Base-by-base conservation (phyloP, 495 filamentous ascomycete genomes). In the Penicillium herquei region DNA sequence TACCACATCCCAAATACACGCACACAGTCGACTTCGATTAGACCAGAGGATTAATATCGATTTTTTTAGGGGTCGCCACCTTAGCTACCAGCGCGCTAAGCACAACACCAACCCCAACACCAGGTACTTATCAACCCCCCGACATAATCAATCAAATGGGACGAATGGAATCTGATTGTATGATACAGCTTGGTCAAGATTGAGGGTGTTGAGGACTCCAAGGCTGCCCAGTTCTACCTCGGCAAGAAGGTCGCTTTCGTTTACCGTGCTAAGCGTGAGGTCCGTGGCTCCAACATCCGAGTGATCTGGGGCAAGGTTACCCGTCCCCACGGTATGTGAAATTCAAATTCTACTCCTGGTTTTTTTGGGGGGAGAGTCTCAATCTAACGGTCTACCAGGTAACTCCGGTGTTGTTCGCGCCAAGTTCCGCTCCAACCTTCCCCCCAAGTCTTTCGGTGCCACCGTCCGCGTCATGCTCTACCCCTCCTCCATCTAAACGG, bases 221-320 rank as follows among this genome's bases (percentile, higher is more conserved):
- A 86, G 63, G 90, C 87, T 69, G 94, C 94, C 72, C 86, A 82
- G 75, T 93, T 92, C 83, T 92, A 92, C 80, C 80, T 89, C 50
- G 93, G 94, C 81, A 97, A 98, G 86, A 91, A 88, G 78, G 84
- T 96, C 71, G 93, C 93, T 66, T 98, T 91, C 75, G 92, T 98
- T 75, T 98, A 98, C 82, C 89, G 92, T 63, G 94, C 87, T 57
- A 85, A 89, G 80, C 87, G 84, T 78, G 91, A 96, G 81, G 81
- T 92, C 65, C 90, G 91, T 66, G 94, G 94, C 71, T 91, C 91
- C 73, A 96, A 98, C 85, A 92, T 98, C 76, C 82, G 92, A 70
- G 92, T 97, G 59, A 98, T 98, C 79, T 98, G 95, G 94, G 95
- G 95, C 78, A 98, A 96, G 83, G 85, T 98, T 69, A 96, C 92